Evolutionary conservation across 257 asterid genomes (phyloP), one percentile per base, ranked within the genome.

Genomic region (Pogostemon cablin): DNA sequence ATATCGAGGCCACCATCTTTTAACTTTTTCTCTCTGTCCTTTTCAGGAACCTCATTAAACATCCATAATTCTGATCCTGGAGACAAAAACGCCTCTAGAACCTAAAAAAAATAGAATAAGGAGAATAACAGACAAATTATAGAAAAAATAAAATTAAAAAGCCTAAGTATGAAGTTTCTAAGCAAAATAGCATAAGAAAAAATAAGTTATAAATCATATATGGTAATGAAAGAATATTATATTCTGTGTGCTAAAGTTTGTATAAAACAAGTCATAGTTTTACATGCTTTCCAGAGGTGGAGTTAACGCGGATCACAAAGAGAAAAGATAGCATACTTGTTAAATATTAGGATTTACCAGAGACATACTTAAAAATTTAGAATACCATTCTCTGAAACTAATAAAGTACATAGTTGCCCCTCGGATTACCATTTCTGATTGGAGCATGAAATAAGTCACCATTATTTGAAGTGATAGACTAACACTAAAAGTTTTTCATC

Each of bases 1-100:
- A 90, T 87, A 77, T 90, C 92, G 62, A 93, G 96, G 63, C 97
- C 97, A 57, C 98, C 98, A 56, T 93, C 97, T n/a, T 81, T 90
- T 81, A 93, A 77, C 84, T 82, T 93, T 62, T 56, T 81, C 66
- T 88, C 95, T 76, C 98, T 82, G 72, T 87, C 96, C 65, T 83
- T 87, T 78, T 84, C 95, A 32, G 84, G 83, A 65, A 93, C 97
- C 83, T 93, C 98, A 62, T 90, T 93, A 84, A 90, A 87, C 98
- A 93, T 88, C 97, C 97, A 93, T 76, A 93, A 81, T 71, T 93
- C 92, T 54, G 98, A 93, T 70, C 93, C 96, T 20, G 78, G 86
- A 74, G 98, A 89, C 84, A 93, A 76, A 75, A 93, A 81, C 47
- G 97, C 97, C 88, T 93, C 97, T 72, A 88, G 79, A 62, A 88